Evolutionary conservation across 495 filamentous ascomycete genomes (phyloP), one percentile per base, ranked within the genome.

Genomic region (Daldinia bambusicola): DNA sequence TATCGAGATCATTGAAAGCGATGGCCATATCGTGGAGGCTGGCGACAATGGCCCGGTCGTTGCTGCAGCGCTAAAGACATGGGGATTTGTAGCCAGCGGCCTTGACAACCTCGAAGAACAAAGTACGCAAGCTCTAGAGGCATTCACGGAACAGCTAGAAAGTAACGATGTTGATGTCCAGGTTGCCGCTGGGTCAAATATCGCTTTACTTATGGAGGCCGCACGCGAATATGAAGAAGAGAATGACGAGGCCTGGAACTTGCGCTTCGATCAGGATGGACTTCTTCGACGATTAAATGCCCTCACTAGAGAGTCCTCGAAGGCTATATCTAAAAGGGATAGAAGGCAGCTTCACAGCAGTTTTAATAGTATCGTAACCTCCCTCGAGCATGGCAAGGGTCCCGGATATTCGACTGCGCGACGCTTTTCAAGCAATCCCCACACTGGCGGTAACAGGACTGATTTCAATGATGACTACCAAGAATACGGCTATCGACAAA

Each of bases 101-200:
- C 78, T 97, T 37, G 93, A 97, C 3, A 93, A 97, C 69, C 82
- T 97, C 34, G 88, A 93, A 72, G 84, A 83, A 6, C 85, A 91
- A 53, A 93, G 89, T 61, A 90, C 92, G 55, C 82, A 86, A 5
- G 89, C 92, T 9, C 90, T 97, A 74, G 91, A 97, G 61, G 90
- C 91, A 6, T 93, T 98, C 74, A 89, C 93, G 34, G 95, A 98
- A 51, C 95, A 99, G 77, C 86, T 99, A 31, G 88, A 93, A 43
- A 94, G 91, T 74, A 83, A 84, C 36, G 91, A 94, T 62, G 81
- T 91, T 0, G 80, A 82, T 5, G 94, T 98, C 0, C 93, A 97
- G 77, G 89, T 95, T 57, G 89, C 92, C 2, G 93, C 95, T 1
- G 95, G 93, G 0, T 90, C 94, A 71, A 94, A 94, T 76, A 95